These are phyloP conservation scores for Helichrysum umbraculigerum DNA, from an alignment of 129 eudicot genomes.

Conservation along the genomic window DNA sequence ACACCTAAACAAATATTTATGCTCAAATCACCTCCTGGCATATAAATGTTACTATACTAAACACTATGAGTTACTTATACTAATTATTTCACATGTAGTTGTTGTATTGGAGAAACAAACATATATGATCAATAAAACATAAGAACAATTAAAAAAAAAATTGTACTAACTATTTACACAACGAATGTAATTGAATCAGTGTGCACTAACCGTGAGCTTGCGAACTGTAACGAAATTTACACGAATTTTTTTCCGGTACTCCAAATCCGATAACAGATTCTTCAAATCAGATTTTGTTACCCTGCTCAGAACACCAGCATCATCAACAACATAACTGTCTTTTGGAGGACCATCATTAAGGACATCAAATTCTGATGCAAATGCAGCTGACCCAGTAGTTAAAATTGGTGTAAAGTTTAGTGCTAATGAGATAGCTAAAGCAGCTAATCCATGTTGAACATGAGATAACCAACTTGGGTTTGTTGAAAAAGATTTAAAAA, in stretches of 20 bases:
- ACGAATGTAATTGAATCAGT: neutral
- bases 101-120: no score
- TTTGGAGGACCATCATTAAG: slow-evolving; percentile 90
- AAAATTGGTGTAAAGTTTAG: slow-evolving; percentile 70
- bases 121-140: neutral
- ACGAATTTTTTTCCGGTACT: slow-evolving; percentile 80
- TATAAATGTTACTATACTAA: no score
- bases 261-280: slow-evolving; percentile 80
- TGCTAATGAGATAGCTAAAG: slow-evolving; percentile 83
- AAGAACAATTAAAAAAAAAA: neutral
- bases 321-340: slow-evolving; percentile 81
- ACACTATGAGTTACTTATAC: no score
- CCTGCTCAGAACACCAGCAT: slow-evolving; percentile 97
- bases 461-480: slow-evolving; percentile 51
- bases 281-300: slow-evolving; percentile 85
- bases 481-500: slow-evolving; percentile 35
- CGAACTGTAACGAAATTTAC: slow-evolving; percentile 85
- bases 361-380: slow-evolving; percentile 90
- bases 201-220: slow-evolving; percentile 84
- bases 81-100: no score
- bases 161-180: neutral
- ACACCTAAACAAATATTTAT: no score
- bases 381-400: slow-evolving; percentile 53
- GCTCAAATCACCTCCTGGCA: no score
- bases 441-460: slow-evolving; percentile 80